Evolutionary conservation across 306 rosid species (phyloP).

Genomic region (Vigna unguiculata): DNA sequence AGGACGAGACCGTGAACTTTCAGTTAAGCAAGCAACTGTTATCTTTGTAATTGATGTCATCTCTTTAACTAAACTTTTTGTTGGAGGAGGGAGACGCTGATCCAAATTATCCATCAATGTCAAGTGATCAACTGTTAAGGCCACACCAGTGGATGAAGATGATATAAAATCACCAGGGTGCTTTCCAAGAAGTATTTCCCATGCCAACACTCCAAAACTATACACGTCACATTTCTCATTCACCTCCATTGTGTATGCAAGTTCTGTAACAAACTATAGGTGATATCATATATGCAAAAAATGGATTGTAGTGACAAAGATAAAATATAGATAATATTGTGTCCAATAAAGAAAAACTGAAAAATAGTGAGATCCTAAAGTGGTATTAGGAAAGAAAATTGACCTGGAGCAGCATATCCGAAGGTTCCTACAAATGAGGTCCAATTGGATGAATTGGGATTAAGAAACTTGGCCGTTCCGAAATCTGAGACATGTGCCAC

Average conservation of each 20-base stretch:
- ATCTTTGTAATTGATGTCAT: background rate
- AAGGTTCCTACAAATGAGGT: slow-evolving; percentile 35
- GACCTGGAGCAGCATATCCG: slow-evolving; percentile 36
- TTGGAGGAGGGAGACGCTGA: slow-evolving; percentile 29
- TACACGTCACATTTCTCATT: too few species aligned
- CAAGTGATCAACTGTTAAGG: background rate
- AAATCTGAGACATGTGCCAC: slow-evolving; percentile 17
- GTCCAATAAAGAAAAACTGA: background rate
- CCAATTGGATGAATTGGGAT: slow-evolving; percentile 7
- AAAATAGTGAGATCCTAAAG: background rate
- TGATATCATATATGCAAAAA: too few species aligned
- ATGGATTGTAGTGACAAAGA: too few species aligned
- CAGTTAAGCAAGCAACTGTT: background rate
- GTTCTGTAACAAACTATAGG: too few species aligned
- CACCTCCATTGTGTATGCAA: too few species aligned
- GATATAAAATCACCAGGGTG: too few species aligned
- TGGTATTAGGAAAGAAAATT: background rate
- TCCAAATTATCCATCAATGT: slow-evolving; percentile 22
- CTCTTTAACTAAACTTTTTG: background rate
- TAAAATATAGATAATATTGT: background rate
- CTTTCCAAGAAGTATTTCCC: too few species aligned
- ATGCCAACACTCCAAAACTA: too few species aligned
- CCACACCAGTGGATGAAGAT: background rate
- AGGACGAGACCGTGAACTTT: slow-evolving; percentile 24
- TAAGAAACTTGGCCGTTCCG: slow-evolving; percentile 26